A percentile compares a stretch with the other conserved stretches of the same genome.
Conservation (phyloP, 2,329 filamentous ascomycete species). For the Pseudopyricularia cyperi region DNA sequence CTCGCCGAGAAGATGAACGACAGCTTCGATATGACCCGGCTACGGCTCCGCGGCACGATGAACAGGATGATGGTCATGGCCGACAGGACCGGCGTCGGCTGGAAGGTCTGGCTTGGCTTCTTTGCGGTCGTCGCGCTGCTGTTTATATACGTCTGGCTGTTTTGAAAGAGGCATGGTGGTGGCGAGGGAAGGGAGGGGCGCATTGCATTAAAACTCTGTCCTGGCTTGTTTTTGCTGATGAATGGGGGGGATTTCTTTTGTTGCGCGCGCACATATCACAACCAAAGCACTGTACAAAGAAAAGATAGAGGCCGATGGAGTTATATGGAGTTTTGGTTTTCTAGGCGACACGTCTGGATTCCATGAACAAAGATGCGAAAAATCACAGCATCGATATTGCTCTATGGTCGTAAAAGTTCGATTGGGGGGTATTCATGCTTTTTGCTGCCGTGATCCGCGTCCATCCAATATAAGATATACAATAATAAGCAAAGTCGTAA, state of each 20-base stretch:
- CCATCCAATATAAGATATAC: too few relatives aligned
- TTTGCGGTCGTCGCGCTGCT: conserved; percentile 70
- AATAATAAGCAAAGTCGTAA: background rate
- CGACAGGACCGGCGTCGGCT: conserved; percentile 82
- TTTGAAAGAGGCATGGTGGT: conserved; percentile 29
- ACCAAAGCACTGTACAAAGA: background rate
- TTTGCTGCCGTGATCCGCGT: background rate
- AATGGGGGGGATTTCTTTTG: too few relatives aligned
- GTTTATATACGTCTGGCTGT: conserved; percentile 90
- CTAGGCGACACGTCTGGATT: background rate
- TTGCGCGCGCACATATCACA: too few relatives aligned
- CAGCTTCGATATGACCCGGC: conserved; percentile 72
- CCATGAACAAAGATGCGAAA: background rate
- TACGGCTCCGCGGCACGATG: conserved; percentile 83
- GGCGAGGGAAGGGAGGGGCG: too few relatives aligned
- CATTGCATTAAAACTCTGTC: background rate
- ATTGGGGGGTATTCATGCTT: background rate
- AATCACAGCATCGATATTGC: background rate
- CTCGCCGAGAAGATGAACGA: conserved; percentile 95
- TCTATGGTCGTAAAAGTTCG: background rate
- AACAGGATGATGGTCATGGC: conserved; percentile 96
- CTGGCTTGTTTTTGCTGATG: too few relatives aligned
- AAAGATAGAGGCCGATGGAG: background rate
- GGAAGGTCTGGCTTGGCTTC: conserved; percentile 87
- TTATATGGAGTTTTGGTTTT: background rate